phyloP scores from a whole-genome alignment of 1,284 basidiomycete species.

The Puccinia hordei region DNA sequence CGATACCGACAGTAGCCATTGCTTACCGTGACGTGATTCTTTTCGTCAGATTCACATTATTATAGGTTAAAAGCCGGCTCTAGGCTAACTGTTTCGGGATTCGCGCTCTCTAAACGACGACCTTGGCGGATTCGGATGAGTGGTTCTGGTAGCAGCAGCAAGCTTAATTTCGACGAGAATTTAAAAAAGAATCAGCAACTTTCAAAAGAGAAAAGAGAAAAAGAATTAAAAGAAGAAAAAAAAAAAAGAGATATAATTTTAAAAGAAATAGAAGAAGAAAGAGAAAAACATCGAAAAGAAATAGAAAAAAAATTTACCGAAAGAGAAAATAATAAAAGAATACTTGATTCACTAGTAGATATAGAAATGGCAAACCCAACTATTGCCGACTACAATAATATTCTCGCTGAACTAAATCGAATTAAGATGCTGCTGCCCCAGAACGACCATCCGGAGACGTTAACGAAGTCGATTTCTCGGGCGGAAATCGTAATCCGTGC shows the following conservation, averaged over 20 bases:
- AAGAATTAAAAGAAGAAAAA: too few relatives aligned
- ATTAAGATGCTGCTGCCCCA: background rate
- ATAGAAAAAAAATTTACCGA: background rate
- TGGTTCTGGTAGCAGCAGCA: background rate
- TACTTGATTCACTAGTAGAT: background rate
- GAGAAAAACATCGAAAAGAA: background rate
- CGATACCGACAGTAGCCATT: too few relatives aligned
- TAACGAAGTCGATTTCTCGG: background rate
- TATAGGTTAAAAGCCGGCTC: too few relatives aligned
- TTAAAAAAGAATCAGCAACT: background rate
- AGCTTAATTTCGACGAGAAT: background rate
- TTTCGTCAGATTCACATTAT: too few relatives aligned
- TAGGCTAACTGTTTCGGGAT: too few relatives aligned
- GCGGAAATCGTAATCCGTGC: background rate
- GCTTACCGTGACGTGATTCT: too few relatives aligned
- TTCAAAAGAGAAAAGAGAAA: background rate
- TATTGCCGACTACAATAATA: background rate
- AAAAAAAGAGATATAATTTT: too few relatives aligned
- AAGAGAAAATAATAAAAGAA: background rate
- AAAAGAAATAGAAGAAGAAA: background rate
- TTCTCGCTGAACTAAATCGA: background rate
- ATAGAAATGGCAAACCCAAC: too few relatives aligned
- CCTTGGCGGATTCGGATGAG: background rate
- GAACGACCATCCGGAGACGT: background rate
- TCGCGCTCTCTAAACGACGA: too few relatives aligned